phyloP scores from a whole-genome alignment of 768 basidiomycete species.

The Pisolithus albus region DNA sequence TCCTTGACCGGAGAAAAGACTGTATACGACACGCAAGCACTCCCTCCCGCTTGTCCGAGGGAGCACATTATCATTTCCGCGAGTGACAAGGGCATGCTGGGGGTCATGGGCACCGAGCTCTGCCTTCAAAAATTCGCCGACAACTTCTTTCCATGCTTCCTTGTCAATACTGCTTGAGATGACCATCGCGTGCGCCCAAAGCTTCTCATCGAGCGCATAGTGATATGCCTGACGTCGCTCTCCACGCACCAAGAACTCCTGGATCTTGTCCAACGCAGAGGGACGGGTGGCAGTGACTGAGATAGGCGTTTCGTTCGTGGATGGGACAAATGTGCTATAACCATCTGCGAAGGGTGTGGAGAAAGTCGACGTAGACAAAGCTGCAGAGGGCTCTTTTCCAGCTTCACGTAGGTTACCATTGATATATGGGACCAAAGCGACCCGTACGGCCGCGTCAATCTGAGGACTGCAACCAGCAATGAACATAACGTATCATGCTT shows the following conservation, averaged over 20 bases:
- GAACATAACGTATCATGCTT: conserved; percentile 7
- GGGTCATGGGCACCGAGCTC: conserved; percentile 53
- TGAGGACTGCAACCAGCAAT: conserved; percentile 38
- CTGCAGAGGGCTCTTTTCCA: conserved; percentile 15
- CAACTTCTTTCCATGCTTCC: conserved; percentile 89
- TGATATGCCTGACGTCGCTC: conserved; percentile 82
- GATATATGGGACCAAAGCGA: conserved; percentile 60
- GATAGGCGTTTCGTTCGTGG: conserved; percentile 45
- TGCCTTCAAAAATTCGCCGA: conserved; percentile 72
- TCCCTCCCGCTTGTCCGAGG: conserved; percentile 51
- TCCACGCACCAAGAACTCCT: conserved; percentile 73
- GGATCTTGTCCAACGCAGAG: conserved; percentile 68
- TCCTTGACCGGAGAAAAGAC: conserved; percentile 80
- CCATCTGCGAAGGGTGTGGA: conserved; percentile 19
- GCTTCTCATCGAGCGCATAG: conserved; percentile 78
- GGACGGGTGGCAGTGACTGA: conserved; percentile 53
- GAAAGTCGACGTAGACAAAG: conserved; percentile 25
- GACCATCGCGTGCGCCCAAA: conserved; percentile 96
- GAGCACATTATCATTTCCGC: conserved; percentile 15
- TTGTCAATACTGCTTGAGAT: conserved; percentile 91
- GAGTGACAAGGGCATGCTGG: conserved; percentile 9
- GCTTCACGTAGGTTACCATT: conserved; percentile 22
- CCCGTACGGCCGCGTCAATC: conserved; percentile 68
- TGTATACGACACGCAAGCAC: conserved; percentile 72
- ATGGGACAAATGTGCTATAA: conserved; percentile 11